Conservation (phyloP, 352 stramenopile genomes). For the Aphanomyces invadans region DNA sequence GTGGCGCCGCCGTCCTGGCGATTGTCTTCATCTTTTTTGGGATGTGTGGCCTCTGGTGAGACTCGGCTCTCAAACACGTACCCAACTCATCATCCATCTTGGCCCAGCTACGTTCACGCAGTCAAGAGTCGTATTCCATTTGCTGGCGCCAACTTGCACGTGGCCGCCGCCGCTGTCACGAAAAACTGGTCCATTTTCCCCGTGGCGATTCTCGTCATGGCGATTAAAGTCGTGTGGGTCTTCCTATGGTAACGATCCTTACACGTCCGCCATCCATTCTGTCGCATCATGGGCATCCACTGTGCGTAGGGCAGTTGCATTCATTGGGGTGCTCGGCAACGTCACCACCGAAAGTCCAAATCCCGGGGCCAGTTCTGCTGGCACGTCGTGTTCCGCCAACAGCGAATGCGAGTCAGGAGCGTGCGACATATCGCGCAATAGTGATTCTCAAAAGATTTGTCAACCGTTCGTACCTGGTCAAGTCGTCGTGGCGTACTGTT, state of each 20-base stretch:
- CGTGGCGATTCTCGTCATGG: slow-evolving; percentile 49
- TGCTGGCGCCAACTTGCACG: slow-evolving; percentile 71
- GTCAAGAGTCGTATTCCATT: slow-evolving; percentile 42
- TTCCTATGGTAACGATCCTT: slow-evolving; percentile 34
- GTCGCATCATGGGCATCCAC: too few relatives aligned
- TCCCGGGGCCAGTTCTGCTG: neutral
- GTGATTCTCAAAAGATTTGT: neutral
- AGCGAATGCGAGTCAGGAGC: neutral
- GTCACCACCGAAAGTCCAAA: neutral
- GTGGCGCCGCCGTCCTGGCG: neutral
- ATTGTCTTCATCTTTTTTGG: neutral
- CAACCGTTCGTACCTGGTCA: neutral
- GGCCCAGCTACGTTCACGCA: neutral
- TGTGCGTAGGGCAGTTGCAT: neutral
- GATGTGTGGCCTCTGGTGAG: neutral
- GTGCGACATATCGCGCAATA: neutral
- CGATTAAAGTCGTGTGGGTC: slow-evolving; percentile 62
- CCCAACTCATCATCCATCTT: neutral
- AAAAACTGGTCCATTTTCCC: slow-evolving; percentile 62
- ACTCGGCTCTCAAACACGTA: neutral
- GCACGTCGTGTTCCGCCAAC: neutral
- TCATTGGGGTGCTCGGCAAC: neutral
- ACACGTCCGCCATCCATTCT: too few relatives aligned
- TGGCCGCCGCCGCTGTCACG: slow-evolving; percentile 61
- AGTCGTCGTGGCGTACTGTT: neutral